phyloP scores from a whole-genome alignment of 2,329 filamentous ascomycete species.

The Chaetomiaceae sp. region DNA sequence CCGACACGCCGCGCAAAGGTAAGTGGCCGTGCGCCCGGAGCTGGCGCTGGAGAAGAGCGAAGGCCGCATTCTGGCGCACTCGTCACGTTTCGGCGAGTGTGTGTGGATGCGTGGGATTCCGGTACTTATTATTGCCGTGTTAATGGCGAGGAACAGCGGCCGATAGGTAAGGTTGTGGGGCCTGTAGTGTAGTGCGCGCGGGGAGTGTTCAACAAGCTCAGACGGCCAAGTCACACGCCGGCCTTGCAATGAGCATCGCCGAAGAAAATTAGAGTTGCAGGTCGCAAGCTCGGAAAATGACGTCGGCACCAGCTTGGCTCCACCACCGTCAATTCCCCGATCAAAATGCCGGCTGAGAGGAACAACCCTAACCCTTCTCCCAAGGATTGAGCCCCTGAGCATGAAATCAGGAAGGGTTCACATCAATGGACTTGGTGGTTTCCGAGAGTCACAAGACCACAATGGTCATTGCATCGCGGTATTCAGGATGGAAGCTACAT shows the following conservation, averaged over 20 bases:
- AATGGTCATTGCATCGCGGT: slow-evolving; percentile 6
- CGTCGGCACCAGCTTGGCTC: slow-evolving; percentile 10
- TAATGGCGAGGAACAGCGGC: no score
- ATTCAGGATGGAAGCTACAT: slow-evolving; percentile 3
- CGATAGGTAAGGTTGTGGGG: no score
- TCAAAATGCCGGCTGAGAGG: slow-evolving; percentile 7
- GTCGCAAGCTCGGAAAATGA: slow-evolving; percentile 15
- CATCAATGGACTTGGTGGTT: no score
- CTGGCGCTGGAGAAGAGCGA: slow-evolving; percentile 10
- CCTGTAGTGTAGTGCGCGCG: no score
- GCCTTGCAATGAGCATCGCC: background rate
- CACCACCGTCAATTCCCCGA: slow-evolving; percentile 4
- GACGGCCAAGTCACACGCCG: no score
- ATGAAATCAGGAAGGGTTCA: no score
- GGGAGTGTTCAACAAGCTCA: no score
- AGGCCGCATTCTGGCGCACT: slow-evolving; percentile 15
- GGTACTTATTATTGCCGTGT: no score
- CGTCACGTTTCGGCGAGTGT: background rate
- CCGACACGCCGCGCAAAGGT: slow-evolving; percentile 21
- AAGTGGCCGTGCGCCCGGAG: slow-evolving; percentile 15
- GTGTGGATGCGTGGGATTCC: background rate
- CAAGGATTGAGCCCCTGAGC: background rate
- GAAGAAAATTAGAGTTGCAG: background rate
- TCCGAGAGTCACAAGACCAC: no score
- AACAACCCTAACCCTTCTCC: slow-evolving; percentile 17